Evolutionary conservation across 345 rosid genomes (phyloP).

Genomic region (Geranium rotundifolium): DNA sequence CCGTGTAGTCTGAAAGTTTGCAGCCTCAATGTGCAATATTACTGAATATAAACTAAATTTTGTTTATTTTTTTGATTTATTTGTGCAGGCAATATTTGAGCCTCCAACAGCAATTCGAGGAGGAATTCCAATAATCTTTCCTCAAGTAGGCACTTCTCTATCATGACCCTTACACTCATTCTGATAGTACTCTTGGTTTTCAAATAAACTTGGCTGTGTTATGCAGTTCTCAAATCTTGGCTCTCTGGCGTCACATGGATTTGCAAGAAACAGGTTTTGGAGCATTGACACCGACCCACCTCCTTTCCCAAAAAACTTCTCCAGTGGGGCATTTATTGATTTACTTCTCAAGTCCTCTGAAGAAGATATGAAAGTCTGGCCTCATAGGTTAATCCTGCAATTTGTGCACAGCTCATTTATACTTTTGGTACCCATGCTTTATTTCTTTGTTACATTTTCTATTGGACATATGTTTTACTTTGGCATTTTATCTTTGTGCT

Average conservation of each 20-base stretch:
- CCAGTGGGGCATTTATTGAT: slow-evolving; percentile 44
- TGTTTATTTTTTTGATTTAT: no score
- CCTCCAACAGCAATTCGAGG: slow-evolving; percentile 89
- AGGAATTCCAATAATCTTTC: slow-evolving; percentile 93
- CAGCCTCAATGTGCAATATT: neutral
- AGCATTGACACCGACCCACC: slow-evolving; percentile 62
- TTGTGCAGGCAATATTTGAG: slow-evolving; percentile 55
- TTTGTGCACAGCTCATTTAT: neutral
- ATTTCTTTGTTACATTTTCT: neutral
- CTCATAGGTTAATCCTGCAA: slow-evolving; percentile 45
- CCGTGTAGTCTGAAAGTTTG: no score
- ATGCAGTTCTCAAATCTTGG: slow-evolving; percentile 70
- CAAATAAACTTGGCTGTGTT: slow-evolving; percentile 5
- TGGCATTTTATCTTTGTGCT: neutral
- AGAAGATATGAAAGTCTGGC: slow-evolving; percentile 82
- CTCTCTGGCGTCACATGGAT: slow-evolving; percentile 67
- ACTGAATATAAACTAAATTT: neutral
- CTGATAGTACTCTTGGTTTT: slow-evolving; percentile 7
- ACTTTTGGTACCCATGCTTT: neutral
- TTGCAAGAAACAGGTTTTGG: slow-evolving; percentile 90
- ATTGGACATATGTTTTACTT: slow-evolving; percentile 2
- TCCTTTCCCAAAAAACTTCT: slow-evolving; percentile 45
- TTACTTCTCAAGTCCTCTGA: slow-evolving; percentile 71
- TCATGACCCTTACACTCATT: slow-evolving; percentile 3
- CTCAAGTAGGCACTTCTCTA: slow-evolving; percentile 47